These are phyloP conservation scores for Grigorovia yakushimaensis DNA, from an alignment of 805 yeast species.

Conservation along the genomic window DNA sequence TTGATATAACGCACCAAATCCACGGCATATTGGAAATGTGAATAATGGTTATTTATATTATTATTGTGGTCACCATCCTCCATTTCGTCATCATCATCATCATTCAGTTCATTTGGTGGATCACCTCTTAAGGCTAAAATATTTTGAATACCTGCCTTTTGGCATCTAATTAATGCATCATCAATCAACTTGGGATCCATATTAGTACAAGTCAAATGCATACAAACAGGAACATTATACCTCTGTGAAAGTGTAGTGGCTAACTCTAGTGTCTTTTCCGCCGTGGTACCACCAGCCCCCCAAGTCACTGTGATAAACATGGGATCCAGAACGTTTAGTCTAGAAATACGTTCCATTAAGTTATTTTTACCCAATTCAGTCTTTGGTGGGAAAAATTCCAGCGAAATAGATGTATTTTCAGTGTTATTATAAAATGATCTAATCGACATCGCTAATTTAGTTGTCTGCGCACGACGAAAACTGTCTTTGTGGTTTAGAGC, in stretches of 20 bases:
- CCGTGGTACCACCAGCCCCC: constrained; percentile 98
- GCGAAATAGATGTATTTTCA: constrained; percentile 57
- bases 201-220: constrained; percentile 94
- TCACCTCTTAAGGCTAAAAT: constrained; percentile 93
- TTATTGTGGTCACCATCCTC: constrained; percentile 15
- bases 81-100: constrained; percentile 24
- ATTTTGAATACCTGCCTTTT: constrained; percentile 70
- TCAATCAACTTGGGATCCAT: constrained; percentile 72
- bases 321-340: constrained; percentile 85
- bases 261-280: constrained; percentile 73
- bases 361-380: constrained; percentile 83
- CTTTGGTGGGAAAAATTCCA: constrained; percentile 97
- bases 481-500: too few species aligned
- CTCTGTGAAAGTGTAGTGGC: constrained; percentile 70
- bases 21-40: constrained; percentile 59
- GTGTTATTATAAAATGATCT: constrained; percentile 43
- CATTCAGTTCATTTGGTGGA: constrained; percentile 62
- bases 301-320: constrained; percentile 88
- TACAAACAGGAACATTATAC: constrained; percentile 69
- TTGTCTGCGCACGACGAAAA: too few species aligned
- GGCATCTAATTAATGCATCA: constrained; percentile 63
- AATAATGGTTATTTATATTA: too few species aligned
- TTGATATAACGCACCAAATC: constrained; percentile 81
- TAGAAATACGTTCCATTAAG: constrained; percentile 71
- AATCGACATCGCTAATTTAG: constrained; percentile 14